Conservation (phyloP, 2,329 filamentous ascomycete species). For the Macrophomina pseudophaseolina region DNA sequence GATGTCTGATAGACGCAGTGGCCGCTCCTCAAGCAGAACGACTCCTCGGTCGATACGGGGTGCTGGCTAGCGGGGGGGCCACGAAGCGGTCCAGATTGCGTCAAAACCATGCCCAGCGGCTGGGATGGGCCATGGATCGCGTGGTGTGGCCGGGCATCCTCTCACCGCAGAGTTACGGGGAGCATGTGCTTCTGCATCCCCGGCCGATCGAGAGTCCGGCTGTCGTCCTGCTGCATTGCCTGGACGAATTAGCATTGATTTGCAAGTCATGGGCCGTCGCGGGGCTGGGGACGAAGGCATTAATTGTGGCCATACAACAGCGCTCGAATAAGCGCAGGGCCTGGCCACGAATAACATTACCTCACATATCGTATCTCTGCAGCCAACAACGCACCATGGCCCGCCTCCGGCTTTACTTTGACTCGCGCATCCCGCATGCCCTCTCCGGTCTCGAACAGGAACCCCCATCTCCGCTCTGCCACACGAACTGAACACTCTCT, state of each 20-base stretch:
- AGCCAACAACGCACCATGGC: not conserved
- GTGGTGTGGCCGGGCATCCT: not conserved
- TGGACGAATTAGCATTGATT: not conserved
- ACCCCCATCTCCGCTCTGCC: not conserved
- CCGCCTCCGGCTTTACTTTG: not conserved
- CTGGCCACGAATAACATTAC: not conserved
- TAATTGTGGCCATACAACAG: not conserved
- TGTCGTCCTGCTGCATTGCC: not conserved
- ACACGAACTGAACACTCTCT: not conserved
- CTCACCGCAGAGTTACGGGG: slow-evolving; percentile 10
- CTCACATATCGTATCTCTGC: not conserved
- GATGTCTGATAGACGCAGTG: not conserved
- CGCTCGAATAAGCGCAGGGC: not conserved
- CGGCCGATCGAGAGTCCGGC: not conserved
- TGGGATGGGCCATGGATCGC: not conserved
- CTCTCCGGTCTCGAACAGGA: not conserved
- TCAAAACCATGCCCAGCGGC: not conserved
- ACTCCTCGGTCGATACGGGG: not conserved
- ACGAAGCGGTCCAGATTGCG: not conserved
- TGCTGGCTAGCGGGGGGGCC: not conserved
- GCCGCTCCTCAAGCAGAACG: not conserved
- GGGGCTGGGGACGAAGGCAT: not conserved
- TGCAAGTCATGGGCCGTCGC: not conserved
- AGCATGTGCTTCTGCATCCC: not conserved
- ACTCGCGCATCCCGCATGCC: not conserved